Percentiles rank a stretch among this genome's conserved stretches.
Conservation (phyloP, 2,329 filamentous ascomycete genomes). For the Tolypocladium album region DNA sequence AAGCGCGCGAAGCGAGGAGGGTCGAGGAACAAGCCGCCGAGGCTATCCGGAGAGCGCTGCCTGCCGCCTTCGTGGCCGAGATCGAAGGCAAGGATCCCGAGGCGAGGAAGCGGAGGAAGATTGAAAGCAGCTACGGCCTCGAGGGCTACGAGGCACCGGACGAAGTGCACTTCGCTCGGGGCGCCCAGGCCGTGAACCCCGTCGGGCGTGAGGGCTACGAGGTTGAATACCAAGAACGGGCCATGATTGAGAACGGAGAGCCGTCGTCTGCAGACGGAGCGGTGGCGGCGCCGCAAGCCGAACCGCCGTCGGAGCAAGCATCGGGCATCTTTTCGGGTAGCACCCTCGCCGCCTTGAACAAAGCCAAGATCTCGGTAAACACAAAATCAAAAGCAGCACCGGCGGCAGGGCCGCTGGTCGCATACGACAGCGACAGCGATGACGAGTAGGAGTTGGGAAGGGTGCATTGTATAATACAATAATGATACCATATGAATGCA, state of each 20-base stretch:
- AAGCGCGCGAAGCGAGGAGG: constrained; percentile 77
- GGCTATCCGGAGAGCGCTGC: constrained; percentile 77
- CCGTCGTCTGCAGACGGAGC: constrained; percentile 26
- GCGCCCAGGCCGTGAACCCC: constrained; percentile 56
- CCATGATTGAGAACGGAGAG: constrained; percentile 48
- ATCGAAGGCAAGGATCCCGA: constrained; percentile 86
- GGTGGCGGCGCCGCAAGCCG: constrained; percentile 12
- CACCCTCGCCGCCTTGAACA: constrained; percentile 69
- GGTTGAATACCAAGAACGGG: constrained; percentile 48
- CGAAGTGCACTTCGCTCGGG: constrained; percentile 81
- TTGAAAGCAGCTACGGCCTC: constrained; percentile 81
- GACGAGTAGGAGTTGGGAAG: constrained; percentile 31
- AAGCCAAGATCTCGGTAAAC: constrained; percentile 41
- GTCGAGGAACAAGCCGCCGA: constrained; percentile 96
- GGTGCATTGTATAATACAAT: constrained; percentile 11
- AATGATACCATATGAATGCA: constrained; percentile 17
- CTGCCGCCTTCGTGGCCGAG: constrained; percentile 84
- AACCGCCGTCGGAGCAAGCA: constrained; percentile 24
- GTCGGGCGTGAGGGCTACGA: constrained; percentile 48
- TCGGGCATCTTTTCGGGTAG: constrained; percentile 70
- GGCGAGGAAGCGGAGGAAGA: constrained; percentile 75
- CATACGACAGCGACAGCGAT: constrained; percentile 85
- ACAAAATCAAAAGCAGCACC: constrained; percentile 41
- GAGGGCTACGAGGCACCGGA: constrained; percentile 91
- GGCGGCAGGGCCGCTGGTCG: constrained; percentile 64